Conservation (phyloP, 2,329 filamentous ascomycete species). For the Pezicula rhizophila region DNA sequence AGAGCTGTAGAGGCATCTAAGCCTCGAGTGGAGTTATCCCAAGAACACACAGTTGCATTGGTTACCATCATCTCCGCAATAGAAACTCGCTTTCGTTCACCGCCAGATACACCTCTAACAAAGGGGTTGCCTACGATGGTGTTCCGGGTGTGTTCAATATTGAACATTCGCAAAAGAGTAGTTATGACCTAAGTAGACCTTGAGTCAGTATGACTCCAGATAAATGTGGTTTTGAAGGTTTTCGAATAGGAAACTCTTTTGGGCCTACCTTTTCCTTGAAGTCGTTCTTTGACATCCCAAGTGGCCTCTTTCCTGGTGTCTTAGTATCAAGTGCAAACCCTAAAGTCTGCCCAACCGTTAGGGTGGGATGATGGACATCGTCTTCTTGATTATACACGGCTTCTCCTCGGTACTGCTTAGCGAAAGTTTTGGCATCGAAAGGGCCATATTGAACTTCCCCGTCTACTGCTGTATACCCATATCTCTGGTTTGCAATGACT, state of each 20-base stretch:
- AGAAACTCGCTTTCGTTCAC: constrained; percentile 72
- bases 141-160: constrained; percentile 80
- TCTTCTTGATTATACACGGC: constrained; percentile 84
- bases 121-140: constrained; percentile 82
- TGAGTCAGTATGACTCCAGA: too few relatives aligned
- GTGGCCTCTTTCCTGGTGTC: constrained; percentile 72
- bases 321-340: constrained; percentile 82
- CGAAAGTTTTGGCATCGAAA: constrained; percentile 64
- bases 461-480: constrained; percentile 51
- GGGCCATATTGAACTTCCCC: constrained; percentile 76
- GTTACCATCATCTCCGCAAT: constrained; percentile 81
- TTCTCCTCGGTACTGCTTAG: constrained; percentile 69
- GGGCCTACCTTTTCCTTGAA: constrained; percentile 65
- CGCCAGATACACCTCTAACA: constrained; percentile 73
- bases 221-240: too few relatives aligned
- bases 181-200: constrained; percentile 36
- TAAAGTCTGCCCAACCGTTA: constrained; percentile 84
- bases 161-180: constrained; percentile 83
- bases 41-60: constrained; percentile 64
- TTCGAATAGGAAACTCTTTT: too few relatives aligned
- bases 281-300: constrained; percentile 62
- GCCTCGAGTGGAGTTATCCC: constrained; percentile 70
- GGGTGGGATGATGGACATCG: constrained; percentile 74
- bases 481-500: constrained; percentile 47
- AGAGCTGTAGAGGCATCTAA: constrained; percentile 63